Evolutionary conservation across 2,329 filamentous ascomycete genomes (phyloP).

Genomic region (Alternaria angustiovoidea): DNA sequence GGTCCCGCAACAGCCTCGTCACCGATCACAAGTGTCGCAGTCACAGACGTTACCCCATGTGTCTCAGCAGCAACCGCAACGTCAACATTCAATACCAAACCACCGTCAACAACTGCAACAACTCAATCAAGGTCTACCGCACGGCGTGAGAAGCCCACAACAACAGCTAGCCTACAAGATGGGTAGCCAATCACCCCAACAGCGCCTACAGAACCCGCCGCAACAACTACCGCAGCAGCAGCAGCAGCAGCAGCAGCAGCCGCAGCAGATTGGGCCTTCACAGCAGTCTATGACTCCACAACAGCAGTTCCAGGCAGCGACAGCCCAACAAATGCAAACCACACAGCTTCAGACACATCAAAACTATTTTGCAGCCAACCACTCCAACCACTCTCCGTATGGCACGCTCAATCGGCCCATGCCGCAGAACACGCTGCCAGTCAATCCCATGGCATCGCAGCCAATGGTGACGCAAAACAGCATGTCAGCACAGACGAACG

Average conservation of each 20-base stretch:
- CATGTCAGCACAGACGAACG: constrained; percentile 10
- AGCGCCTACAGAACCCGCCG: constrained; percentile 19
- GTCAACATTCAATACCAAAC: constrained; percentile 18
- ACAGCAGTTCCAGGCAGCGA: constrained; percentile 32
- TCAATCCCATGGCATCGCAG: constrained; percentile 17
- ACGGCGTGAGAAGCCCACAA: constrained; percentile 25
- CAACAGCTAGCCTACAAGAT: constrained; percentile 31
- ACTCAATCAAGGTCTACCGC: constrained; percentile 27
- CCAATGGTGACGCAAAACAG: constrained; percentile 15
- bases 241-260: constrained; percentile 18
- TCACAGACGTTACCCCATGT: constrained; percentile 16
- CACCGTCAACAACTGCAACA: constrained; percentile 37
- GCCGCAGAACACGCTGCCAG: constrained; percentile 24
- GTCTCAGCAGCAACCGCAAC: constrained; percentile 24
- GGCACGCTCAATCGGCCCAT: constrained; percentile 34
- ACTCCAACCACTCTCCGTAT: constrained; percentile 34
- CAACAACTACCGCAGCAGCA: constrained; percentile 19
- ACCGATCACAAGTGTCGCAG: constrained; percentile 19
- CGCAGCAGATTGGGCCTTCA: constrained; percentile 10
- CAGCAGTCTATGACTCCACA: constrained; percentile 12
- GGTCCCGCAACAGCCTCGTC: constrained; percentile 16
- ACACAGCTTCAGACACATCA: constrained; percentile 29
- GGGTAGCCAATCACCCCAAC: constrained; percentile 30
- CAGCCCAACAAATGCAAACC: constrained; percentile 30
- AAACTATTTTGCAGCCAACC: constrained; percentile 31